A percentile compares a stretch with the other conserved stretches of the same genome.
Evolutionary conservation across 768 basidiomycete genomes (phyloP).

Genomic region (Lanmaoa rubissima): DNA sequence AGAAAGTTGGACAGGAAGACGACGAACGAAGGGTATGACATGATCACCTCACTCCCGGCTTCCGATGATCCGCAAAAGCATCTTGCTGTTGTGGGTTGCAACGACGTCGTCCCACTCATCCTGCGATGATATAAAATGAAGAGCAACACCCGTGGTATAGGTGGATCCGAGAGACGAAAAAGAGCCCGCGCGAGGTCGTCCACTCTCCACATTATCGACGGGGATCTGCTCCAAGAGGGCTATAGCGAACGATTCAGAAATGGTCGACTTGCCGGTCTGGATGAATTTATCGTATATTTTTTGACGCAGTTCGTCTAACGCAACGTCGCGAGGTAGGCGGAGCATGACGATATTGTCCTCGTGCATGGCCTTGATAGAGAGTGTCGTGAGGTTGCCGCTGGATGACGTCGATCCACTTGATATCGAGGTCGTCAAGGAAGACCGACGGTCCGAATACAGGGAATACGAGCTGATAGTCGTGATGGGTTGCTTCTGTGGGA

Average conservation of each 20-base stretch:
- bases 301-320: conserved; percentile 53
- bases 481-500: conserved; percentile 6
- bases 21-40: conserved; percentile 1
- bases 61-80: conserved; percentile 52
- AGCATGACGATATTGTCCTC: conserved; percentile 63
- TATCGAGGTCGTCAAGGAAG: conserved; percentile 33
- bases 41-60: conserved; percentile 23
- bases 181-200: conserved; percentile 33
- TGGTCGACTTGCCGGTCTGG: conserved; percentile 54
- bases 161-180: conserved; percentile 35
- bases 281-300: conserved; percentile 66
- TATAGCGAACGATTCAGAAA: conserved; percentile 55
- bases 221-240: conserved; percentile 46
- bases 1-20: not conserved
- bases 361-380: conserved; percentile 65
- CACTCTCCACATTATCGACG: conserved; percentile 10
- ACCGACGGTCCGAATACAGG: conserved; percentile 19
- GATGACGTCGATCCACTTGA: conserved; percentile 38
- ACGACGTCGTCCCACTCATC: conserved; percentile 59
- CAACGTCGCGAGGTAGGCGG: conserved; percentile 45
- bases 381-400: conserved; percentile 23
- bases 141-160: conserved; percentile 16
- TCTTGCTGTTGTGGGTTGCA: conserved; percentile 45
- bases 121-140: conserved; percentile 51
- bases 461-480: conserved; percentile 7